Percentiles rank a stretch among this genome's conserved stretches.
These are phyloP conservation scores for Sedum album DNA, from an alignment of 164 flowering plant species.

Conservation along the genomic window DNA sequence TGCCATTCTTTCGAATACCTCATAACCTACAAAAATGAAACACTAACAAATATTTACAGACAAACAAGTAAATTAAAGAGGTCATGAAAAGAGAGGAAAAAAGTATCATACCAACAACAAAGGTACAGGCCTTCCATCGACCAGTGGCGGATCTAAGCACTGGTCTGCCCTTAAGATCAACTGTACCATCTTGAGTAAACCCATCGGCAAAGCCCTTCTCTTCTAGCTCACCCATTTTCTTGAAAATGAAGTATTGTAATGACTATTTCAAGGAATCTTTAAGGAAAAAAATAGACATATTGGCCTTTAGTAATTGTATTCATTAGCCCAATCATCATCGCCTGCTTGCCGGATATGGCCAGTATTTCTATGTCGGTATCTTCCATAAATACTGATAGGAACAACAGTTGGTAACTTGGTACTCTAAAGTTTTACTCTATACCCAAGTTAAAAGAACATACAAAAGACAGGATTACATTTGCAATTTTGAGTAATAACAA, in stretches of 20 bases:
- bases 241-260: too few relatives aligned
- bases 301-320: neutral
- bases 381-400: neutral
- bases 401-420: neutral
- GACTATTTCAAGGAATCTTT: too few relatives aligned
- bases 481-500: too few relatives aligned
- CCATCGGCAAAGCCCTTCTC: neutral
- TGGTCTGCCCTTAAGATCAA: neutral
- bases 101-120: neutral
- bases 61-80: too few relatives aligned
- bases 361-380: neutral
- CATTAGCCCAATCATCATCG: constrained; percentile 1
- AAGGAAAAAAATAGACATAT: neutral
- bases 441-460: too few relatives aligned
- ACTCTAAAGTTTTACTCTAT: too few relatives aligned
- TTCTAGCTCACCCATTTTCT: too few relatives aligned
- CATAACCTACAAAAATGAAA: neutral
- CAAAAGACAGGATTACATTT: too few relatives aligned
- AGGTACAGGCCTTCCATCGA: neutral
- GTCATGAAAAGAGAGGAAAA: too few relatives aligned
- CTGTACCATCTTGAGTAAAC: neutral
- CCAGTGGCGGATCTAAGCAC: neutral
- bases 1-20: neutral
- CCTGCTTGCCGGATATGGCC: constrained; percentile 5
- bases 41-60: too few relatives aligned